A percentile compares a stretch with the other conserved stretches of the same genome.
phyloP scores from a whole-genome alignment of 164 flowering plant genomes.

The Chimonanthus praecox region DNA sequence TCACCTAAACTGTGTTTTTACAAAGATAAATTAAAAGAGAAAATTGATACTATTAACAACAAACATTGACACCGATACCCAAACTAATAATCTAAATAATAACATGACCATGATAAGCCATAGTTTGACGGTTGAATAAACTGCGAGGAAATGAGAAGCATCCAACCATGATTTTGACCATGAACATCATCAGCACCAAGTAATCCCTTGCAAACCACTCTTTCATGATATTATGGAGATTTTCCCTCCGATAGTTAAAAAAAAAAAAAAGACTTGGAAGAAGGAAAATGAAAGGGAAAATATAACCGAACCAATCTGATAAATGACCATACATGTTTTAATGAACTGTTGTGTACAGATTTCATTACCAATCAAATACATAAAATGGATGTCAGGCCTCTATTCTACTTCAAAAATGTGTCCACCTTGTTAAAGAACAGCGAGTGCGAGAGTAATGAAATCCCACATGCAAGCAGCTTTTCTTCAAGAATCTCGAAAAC shows the following conservation, averaged over 20 bases:
- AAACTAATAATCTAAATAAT: too few species aligned
- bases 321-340: neutral
- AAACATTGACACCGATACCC: too few species aligned
- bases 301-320: neutral
- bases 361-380: neutral
- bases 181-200: too few species aligned
- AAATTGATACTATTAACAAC: too few species aligned
- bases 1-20: too few species aligned
- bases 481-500: neutral
- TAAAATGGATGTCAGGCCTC: neutral
- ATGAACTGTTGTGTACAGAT: neutral
- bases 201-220: too few species aligned
- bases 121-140: too few species aligned
- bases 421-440: neutral
- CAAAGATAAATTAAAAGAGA: too few species aligned
- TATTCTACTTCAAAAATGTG: neutral
- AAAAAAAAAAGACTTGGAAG: neutral
- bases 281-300: neutral
- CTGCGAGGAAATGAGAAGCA: too few species aligned
- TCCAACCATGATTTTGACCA: too few species aligned
- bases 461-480: neutral
- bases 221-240: too few species aligned
- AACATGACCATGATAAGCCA: too few species aligned
- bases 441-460: neutral
- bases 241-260: neutral